Percentiles rank a stretch among this genome's conserved stretches.
Evolutionary conservation across 164 flowering plant genomes (phyloP).

Genomic region (Echeveria elegans): DNA sequence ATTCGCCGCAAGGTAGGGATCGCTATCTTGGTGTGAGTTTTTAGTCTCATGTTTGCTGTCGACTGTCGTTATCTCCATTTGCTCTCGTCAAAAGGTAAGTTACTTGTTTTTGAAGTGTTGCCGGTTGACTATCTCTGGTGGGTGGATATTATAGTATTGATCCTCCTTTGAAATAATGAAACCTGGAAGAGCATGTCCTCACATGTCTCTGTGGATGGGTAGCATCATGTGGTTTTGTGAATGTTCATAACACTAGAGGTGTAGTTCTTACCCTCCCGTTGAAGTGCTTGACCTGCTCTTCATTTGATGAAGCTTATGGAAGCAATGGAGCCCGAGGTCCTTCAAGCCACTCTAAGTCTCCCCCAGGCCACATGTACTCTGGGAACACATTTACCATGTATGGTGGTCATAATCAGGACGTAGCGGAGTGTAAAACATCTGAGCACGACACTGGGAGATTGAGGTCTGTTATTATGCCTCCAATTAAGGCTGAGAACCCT

Average conservation of each 20-base stretch:
- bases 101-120: slow-evolving; percentile 49
- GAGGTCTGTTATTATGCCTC: slow-evolving; percentile 32
- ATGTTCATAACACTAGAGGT: slow-evolving; percentile 48
- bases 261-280: slow-evolving; percentile 36
- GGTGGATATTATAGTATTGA: slow-evolving; percentile 49
- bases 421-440: slow-evolving; percentile 40
- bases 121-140: neutral
- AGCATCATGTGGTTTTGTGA: slow-evolving; percentile 39
- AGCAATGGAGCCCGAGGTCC: slow-evolving; percentile 70
- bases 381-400: slow-evolving; percentile 43
- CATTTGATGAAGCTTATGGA: slow-evolving; percentile 93
- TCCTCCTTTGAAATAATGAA: slow-evolving; percentile 35
- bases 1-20: slow-evolving; percentile 92
- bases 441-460: slow-evolving; percentile 61
- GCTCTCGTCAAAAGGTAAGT: slow-evolving; percentile 98
- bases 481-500: slow-evolving; percentile 38
- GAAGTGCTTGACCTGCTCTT: slow-evolving; percentile 72
- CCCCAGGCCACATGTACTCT: slow-evolving; percentile 36
- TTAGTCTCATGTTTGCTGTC: slow-evolving; percentile 31
- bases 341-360: slow-evolving; percentile 75
- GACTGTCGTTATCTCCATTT: slow-evolving; percentile 22
- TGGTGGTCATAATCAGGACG: slow-evolving; percentile 45
- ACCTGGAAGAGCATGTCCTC: slow-evolving; percentile 45
- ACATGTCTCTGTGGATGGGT: slow-evolving; percentile 43
- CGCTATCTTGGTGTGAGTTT: slow-evolving; percentile 22